Conservation (phyloP, 2,329 filamentous ascomycete genomes). For the Ophiostoma ips region DNA sequence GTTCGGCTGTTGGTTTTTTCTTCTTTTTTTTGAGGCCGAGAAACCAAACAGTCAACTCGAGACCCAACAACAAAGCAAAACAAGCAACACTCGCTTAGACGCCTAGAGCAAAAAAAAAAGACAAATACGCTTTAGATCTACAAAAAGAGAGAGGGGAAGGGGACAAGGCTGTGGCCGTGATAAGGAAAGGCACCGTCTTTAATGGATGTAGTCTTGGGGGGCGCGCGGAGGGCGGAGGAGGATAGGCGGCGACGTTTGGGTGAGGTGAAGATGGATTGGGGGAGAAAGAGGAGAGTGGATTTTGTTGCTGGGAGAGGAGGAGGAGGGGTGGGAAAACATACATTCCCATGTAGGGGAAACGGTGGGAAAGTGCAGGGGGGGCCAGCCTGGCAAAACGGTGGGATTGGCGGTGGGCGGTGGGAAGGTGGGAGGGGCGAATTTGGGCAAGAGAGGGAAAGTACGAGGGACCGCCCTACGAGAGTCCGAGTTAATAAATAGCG, state of each 20-base stretch:
- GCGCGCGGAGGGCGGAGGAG: too few relatives aligned
- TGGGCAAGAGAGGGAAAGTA: too few relatives aligned
- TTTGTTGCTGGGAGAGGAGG: background rate
- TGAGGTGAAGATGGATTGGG: conserved; percentile 1
- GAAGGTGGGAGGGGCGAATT: too few relatives aligned
- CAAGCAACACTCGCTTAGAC: too few relatives aligned
- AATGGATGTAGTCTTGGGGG: background rate
- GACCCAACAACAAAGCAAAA: background rate
- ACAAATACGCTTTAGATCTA: too few relatives aligned
- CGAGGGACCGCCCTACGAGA: too few relatives aligned
- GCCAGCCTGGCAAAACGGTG: too few relatives aligned
- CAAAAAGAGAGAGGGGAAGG: background rate
- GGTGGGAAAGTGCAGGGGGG: background rate
- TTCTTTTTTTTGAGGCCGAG: background rate
- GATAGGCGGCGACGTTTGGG: background rate
- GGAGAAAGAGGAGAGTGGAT: background rate
- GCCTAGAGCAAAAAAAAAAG: too few relatives aligned
- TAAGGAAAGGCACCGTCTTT: background rate
- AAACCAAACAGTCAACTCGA: too few relatives aligned
- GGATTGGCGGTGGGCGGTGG: background rate
- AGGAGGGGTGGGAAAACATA: conserved; percentile 1
- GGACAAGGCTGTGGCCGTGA: background rate
- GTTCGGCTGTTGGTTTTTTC: too few relatives aligned
- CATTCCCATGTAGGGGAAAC: background rate
- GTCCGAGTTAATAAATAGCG: too few relatives aligned